phyloP scores from a whole-genome alignment of 129 eudicot genomes.

The Flaveria ramosissima region DNA sequence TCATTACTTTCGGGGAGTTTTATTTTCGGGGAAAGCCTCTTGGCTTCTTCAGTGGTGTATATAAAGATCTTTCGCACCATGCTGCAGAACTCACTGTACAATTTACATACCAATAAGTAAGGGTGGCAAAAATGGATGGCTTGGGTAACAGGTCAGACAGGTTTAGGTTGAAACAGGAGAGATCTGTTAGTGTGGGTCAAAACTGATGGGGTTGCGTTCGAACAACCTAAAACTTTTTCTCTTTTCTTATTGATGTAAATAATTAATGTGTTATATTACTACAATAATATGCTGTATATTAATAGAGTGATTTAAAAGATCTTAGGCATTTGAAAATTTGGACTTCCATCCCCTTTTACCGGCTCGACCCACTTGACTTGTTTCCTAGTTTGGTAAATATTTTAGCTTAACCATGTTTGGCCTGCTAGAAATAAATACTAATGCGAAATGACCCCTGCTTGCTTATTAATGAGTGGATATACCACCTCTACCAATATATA shows the following conservation, averaged over 20 bases:
- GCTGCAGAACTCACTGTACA: slow-evolving; percentile 81
- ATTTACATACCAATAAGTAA: slow-evolving; percentile 33
- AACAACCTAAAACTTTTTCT: not conserved
- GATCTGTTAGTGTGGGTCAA: not conserved
- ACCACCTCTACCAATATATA: not conserved
- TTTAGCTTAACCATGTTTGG: not conserved
- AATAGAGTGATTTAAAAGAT: not conserved
- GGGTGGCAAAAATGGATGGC: not conserved
- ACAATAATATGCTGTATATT: not conserved
- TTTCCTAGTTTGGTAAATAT: not conserved
- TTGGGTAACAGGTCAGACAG: not conserved
- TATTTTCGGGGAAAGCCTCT: slow-evolving; percentile 77
- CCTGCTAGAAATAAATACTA: not conserved
- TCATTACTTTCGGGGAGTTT: slow-evolving; percentile 58
- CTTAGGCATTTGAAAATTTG: not conserved
- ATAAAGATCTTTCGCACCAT: slow-evolving; percentile 89
- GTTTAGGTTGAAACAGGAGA: not conserved
- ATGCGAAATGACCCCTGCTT: not conserved
- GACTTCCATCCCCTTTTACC: not conserved
- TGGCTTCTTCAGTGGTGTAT: slow-evolving; percentile 86
- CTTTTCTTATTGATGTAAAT: not conserved
- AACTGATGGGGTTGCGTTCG: not conserved
- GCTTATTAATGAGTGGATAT: not conserved
- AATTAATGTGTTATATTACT: not conserved
- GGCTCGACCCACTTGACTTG: not conserved